Evolutionary conservation across 495 filamentous ascomycete species (phyloP), one percentile per base, ranked within the genome.

Genomic region (Parathielavia appendiculata): DNA sequence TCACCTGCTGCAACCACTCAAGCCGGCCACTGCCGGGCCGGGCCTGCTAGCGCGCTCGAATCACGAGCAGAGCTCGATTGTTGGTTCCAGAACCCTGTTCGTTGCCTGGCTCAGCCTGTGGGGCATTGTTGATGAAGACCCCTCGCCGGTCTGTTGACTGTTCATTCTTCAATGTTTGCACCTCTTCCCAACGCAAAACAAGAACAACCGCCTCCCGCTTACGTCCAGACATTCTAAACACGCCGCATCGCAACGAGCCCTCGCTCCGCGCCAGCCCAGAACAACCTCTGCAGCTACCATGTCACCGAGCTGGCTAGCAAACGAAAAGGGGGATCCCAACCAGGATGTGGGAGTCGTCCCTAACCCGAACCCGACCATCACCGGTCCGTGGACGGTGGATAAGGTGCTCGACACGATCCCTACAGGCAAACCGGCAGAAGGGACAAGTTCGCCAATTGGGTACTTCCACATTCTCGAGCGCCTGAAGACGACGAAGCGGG

Each of bases 381-480:
- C 65, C 6, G 75, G 66, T 26, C 58, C 66, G 47, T 83, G 80
- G 80, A 69, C 71, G 0, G 78, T 83, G 16, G 75, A 80, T n/a
- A 77, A 75, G 52, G 75, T 76, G 12, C 61, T 79, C 16, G 75
- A 72, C 4, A 66, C 69, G 12, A 74, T 82, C 38, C 58, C 72
- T 1, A 70, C 71, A 6, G 73, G 70, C 34, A 68, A 78, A 23
- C 86, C 82, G 12, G 62, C 73, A 49, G 78, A 84, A 58, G 78
- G 83, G 61, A 78, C 89, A 17, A 72, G 73, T 49, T 91, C 91
- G 0, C 91, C 92, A 1, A 65, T 98, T 47, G 84, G 89, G 40
- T 97, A 96, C 79, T 90, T 98, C 67, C 93, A 98, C 75, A 75
- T 96, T 57, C 82, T 98, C 48, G 87, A 92, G 75, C 87, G 88